Conservation (phyloP, 2,329 filamentous ascomycete species). For the Neonectria magnoliae region DNA sequence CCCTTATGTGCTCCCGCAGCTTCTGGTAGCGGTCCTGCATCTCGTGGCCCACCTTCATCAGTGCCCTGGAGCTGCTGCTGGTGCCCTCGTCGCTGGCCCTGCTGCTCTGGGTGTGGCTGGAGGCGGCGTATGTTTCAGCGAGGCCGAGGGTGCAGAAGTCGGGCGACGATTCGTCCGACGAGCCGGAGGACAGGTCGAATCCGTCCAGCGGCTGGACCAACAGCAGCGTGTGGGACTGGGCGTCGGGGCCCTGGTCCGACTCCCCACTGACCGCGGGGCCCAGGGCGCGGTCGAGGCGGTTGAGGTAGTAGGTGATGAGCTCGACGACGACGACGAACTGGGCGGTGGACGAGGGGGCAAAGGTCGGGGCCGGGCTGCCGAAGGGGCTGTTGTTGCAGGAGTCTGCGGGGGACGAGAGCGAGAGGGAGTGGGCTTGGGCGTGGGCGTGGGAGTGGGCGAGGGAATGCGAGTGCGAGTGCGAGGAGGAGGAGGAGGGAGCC, state of each 20-base stretch:
- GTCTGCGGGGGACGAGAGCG: background rate
- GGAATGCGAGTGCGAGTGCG: background rate
- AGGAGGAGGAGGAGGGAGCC: no score
- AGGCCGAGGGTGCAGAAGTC: background rate
- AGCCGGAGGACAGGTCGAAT: background rate
- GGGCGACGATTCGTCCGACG: background rate
- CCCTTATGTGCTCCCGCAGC: background rate
- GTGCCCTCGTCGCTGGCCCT: background rate
- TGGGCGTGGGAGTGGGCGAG: background rate
- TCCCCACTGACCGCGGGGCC: background rate
- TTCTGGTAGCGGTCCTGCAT: background rate
- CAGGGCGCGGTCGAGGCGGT: background rate
- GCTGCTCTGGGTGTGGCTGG: background rate
- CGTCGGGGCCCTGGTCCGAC: background rate
- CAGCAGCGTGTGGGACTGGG: background rate
- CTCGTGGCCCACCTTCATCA: background rate
- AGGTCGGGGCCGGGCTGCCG: background rate
- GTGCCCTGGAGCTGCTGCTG: background rate
- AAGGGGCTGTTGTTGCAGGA: background rate
- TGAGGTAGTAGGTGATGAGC: slow-evolving; percentile 3
- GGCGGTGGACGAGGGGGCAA: background rate
- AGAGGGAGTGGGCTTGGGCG: background rate
- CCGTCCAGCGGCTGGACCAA: background rate
- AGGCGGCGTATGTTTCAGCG: background rate
- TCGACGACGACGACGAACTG: background rate